These are phyloP conservation scores for Gracilaria domingensis DNA, from an alignment of 23 red algal species.

Conservation along the genomic window DNA sequence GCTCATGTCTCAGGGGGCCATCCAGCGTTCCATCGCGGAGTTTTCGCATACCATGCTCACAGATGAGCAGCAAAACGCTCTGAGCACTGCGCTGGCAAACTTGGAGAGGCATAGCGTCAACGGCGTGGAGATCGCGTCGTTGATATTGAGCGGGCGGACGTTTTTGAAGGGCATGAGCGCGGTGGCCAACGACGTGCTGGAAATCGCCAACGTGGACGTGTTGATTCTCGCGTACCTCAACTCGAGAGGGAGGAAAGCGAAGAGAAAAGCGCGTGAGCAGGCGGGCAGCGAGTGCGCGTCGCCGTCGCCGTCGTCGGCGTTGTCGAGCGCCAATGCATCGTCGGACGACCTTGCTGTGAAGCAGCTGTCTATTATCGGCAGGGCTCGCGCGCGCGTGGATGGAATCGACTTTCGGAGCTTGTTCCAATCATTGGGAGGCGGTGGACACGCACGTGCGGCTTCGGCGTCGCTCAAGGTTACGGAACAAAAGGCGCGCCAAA, in stretches of 20 bases:
- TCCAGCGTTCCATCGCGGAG: conserved; percentile 77
- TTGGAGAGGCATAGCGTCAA: conserved; percentile 38
- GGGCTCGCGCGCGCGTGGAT: conserved; percentile 74
- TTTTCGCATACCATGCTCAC: conserved; percentile 66
- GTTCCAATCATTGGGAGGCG: conserved; percentile 60
- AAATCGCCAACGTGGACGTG: conserved; percentile 81
- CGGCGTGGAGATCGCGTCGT: conserved; percentile 60
- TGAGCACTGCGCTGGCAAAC: conserved; percentile 48
- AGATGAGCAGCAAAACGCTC: conserved; percentile 66
- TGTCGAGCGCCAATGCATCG: not conserved
- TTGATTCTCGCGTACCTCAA: conserved; percentile 72
- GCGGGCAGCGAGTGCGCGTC: not conserved
- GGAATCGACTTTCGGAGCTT: conserved; percentile 59
- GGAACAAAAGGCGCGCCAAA: conserved; percentile 30
- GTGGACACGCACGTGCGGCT: conserved; percentile 79
- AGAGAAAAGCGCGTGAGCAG: no score
- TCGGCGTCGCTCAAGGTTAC: conserved; percentile 62
- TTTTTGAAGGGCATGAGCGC: conserved; percentile 80
- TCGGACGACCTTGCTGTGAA: not conserved
- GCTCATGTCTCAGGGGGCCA: conserved; percentile 77
- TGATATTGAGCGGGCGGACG: conserved; percentile 31
- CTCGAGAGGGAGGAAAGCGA: conserved; percentile 26
- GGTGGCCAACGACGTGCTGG: conserved; percentile 69
- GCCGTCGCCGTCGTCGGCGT: not conserved
- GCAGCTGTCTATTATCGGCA: conserved; percentile 76